Conservation (phyloP, 345 rosid genomes). For the Viola odorata region DNA sequence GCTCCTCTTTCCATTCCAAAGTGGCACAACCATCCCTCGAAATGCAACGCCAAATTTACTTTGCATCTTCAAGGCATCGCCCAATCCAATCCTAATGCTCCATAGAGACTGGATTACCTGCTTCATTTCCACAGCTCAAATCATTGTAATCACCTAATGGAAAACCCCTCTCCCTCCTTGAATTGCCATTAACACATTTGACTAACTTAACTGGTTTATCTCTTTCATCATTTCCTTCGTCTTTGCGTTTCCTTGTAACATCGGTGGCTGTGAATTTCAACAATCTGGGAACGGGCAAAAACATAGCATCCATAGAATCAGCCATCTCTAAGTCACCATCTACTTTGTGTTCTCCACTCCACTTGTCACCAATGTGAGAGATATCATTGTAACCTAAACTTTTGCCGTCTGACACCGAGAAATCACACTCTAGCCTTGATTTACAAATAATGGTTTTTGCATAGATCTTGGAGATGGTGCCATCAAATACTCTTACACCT, state of each 20-base stretch:
- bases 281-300: slow-evolving; percentile 13
- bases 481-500: slow-evolving; percentile 52
- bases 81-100: slow-evolving; percentile 17
- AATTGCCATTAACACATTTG: slow-evolving; percentile 32
- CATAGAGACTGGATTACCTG: slow-evolving; percentile 34
- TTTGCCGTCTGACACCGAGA: slow-evolving; percentile 13
- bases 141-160: slow-evolving; percentile 22
- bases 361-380: background rate
- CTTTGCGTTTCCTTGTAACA: slow-evolving; percentile 65
- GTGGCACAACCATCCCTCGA: background rate
- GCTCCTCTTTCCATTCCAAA: background rate
- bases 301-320: slow-evolving; percentile 19
- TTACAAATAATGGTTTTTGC: slow-evolving; percentile 41
- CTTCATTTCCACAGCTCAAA: slow-evolving; percentile 40
- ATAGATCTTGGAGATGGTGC: slow-evolving; percentile 38
- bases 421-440: slow-evolving; percentile 32
- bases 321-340: slow-evolving; percentile 31
- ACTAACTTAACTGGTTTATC: slow-evolving; percentile 39
- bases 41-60: background rate
- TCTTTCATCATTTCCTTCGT: slow-evolving; percentile 35
- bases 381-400: slow-evolving; percentile 12
- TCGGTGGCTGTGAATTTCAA: slow-evolving; percentile 19
- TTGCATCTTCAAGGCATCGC: background rate
- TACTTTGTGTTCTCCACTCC: slow-evolving; percentile 10
- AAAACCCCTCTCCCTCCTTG: slow-evolving; percentile 15